phyloP scores from a whole-genome alignment of 306 rosid species.

The Quercus parvula region DNA sequence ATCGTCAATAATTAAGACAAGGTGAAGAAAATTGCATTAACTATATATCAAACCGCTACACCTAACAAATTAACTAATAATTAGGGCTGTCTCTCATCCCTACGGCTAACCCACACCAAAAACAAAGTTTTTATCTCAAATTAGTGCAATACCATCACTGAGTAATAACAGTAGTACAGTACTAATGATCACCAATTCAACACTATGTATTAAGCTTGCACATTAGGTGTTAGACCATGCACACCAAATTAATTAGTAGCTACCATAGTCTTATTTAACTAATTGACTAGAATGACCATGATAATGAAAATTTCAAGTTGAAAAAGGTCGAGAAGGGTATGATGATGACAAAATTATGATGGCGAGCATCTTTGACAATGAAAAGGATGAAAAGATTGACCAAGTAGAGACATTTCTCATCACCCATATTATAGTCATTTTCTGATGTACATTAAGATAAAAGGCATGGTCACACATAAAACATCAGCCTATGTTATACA shows the following conservation, averaged over 20 bases:
- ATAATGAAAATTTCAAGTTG: not conserved
- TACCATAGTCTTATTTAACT: not conserved
- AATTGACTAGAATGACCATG: not conserved
- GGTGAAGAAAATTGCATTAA: not conserved
- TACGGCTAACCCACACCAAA: not conserved
- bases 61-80: not conserved
- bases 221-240: no score
- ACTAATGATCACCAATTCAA: no score
- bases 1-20: not conserved
- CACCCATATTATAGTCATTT: conserved; percentile 6
- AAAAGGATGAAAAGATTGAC: not conserved
- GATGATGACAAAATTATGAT: not conserved
- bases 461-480: not conserved
- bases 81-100: not conserved
- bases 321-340: not conserved
- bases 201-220: no score
- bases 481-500: not conserved
- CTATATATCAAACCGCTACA: not conserved
- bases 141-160: no score
- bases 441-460: conserved; percentile 7
- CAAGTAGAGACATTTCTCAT: not conserved
- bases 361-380: not conserved
- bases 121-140: not conserved
- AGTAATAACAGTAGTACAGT: no score
- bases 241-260: no score